Evolutionary conservation across 768 basidiomycete genomes (phyloP).

Genomic region (Lentinula sp.): DNA sequence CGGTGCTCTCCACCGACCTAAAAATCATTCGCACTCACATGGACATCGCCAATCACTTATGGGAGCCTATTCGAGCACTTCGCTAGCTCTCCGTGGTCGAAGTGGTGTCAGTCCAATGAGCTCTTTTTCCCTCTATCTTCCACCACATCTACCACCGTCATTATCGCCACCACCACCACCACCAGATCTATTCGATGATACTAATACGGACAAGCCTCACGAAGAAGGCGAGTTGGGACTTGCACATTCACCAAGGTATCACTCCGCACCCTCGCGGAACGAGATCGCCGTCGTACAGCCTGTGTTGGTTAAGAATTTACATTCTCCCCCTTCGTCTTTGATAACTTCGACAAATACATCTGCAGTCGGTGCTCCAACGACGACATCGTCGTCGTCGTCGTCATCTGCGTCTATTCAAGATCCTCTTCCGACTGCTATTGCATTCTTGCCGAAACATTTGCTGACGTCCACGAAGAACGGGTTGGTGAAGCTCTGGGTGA

Average conservation of each 20-base stretch:
- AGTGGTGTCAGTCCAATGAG: constrained; percentile 36
- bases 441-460: constrained; percentile 73
- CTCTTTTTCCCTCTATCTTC: constrained; percentile 34
- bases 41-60: constrained; percentile 68
- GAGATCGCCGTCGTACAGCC: constrained; percentile 90
- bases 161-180: not conserved
- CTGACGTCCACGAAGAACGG: constrained; percentile 77
- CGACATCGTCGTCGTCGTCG: not conserved
- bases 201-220: constrained; percentile 13
- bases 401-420: constrained; percentile 74
- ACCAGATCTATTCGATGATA: not conserved
- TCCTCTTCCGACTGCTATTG: constrained; percentile 69
- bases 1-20: constrained; percentile 84
- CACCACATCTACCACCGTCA: constrained; percentile 18
- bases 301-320: constrained; percentile 55
- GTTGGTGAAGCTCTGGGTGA: constrained; percentile 78
- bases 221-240: constrained; percentile 23
- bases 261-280: constrained; percentile 85
- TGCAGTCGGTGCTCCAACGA: constrained; percentile 17
- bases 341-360: not conserved
- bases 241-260: constrained; percentile 46
- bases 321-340: not conserved
- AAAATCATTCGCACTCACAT: constrained; percentile 50
- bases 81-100: constrained; percentile 60
- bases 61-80: constrained; percentile 56